Evolutionary conservation across 305 asterid species (phyloP).

Genomic region (Solanum hybrid): DNA sequence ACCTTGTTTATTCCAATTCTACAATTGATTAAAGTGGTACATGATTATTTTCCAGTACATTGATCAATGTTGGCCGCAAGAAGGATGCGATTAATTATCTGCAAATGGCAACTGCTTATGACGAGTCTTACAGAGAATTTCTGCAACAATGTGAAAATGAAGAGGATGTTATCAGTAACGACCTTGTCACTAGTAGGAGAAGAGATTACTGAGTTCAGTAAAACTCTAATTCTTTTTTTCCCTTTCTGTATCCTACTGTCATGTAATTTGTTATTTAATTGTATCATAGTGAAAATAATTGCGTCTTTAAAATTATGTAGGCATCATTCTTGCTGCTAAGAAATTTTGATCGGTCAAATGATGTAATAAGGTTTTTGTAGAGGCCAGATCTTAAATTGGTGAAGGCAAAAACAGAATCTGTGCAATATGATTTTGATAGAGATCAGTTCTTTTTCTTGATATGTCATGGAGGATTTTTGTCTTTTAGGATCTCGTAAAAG

Average conservation of each 20-base stretch:
- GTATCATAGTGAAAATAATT: background rate
- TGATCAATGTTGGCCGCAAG: conserved; percentile 40
- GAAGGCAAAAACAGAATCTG: background rate
- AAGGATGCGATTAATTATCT: conserved; percentile 56
- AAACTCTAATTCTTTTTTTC: background rate
- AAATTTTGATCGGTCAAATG: background rate
- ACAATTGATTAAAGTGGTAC: background rate
- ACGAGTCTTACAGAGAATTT: conserved; percentile 35
- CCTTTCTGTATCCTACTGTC: background rate
- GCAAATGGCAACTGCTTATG: conserved; percentile 54
- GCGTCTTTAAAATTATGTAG: background rate
- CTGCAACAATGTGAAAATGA: conserved; percentile 49
- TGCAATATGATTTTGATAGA: background rate
- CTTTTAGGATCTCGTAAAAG: background rate
- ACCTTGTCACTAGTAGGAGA: conserved; percentile 51
- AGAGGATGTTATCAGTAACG: conserved; percentile 40
- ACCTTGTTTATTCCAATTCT: background rate
- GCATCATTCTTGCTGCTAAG: background rate
- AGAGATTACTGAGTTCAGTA: conserved; percentile 26
- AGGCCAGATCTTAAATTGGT: background rate
- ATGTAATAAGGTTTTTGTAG: background rate
- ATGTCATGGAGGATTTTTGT: background rate
- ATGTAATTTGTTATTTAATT: background rate
- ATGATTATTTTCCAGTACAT: conserved; percentile 31
- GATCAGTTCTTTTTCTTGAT: background rate